Base-by-base conservation (phyloP, 257 asterid genomes). In the Penstemon newberryi region DNA sequence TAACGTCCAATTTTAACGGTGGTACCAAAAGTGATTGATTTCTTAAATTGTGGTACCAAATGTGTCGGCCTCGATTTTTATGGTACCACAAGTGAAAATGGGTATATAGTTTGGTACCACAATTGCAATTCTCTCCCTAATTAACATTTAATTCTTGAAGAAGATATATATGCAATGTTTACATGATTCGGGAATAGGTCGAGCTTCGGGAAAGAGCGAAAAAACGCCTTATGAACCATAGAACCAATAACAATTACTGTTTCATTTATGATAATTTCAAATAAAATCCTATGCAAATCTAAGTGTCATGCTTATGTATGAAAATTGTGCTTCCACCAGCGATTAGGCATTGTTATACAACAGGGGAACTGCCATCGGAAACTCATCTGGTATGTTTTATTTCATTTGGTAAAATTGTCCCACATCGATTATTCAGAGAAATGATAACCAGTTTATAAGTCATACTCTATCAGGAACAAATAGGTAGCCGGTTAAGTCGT, bases 401-500 rank as follows among this genome's bases (percentile, higher is more conserved):
- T 56, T 8, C 6, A 0, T 0, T 25, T 36, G 7, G 12, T 11
- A 10, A 36, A 40, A 36, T 19, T 56, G 62, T 56, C 62, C 62
- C 62, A 56, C 62, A 56, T 56, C 62, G 44, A 56, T 15, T 3
- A 25, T 25, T 10, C 5, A 36, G 43, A 19, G 6, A 10, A 56
- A 10, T 56, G 62, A 7, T 19, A 0, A 36, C 3, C 33, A 25
- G 2, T 25, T 56, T 18, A 65, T 18, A 53, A 15, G 61, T 51
- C 7, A 1, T 52, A 40, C 50, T 66, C 19, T 12, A 11, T 38
- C 18, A 51, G 18, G 47, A 51, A 66, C 3, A 3, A 50, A 38
- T n/a, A 5, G 71, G 71, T 66, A 66, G 61, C 52, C 53, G 52
- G 49, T 41, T 66, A 66, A 11, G 71, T 5, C 40, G 53, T 66